phyloP scores from a whole-genome alignment of 192 early-diverging fungal genomes.

The Phycomyces nitens region DNA sequence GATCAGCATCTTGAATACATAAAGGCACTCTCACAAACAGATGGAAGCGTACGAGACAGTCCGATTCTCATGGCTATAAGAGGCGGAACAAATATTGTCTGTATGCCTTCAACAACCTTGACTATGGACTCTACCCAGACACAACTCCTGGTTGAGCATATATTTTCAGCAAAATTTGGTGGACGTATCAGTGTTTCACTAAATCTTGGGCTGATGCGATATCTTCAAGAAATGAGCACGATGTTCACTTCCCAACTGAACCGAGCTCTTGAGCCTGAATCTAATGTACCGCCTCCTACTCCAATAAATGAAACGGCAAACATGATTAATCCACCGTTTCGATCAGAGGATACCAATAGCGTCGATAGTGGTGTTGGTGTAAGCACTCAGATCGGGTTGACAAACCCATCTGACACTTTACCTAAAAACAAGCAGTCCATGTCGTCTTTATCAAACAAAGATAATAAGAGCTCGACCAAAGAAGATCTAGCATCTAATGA shows the following conservation, averaged over 20 bases:
- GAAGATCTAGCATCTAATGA: background rate
- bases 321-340: background rate
- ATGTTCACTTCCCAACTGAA: slow-evolving; percentile 38
- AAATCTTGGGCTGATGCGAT: slow-evolving; percentile 43
- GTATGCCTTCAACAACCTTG: slow-evolving; percentile 37
- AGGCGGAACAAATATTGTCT: slow-evolving; percentile 35
- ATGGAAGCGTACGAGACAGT: background rate
- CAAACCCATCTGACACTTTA: background rate
- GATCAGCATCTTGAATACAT: background rate
- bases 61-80: background rate
- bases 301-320: background rate
- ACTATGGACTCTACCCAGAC: slow-evolving; percentile 36
- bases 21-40: background rate
- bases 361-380: background rate
- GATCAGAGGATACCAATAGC: slow-evolving; percentile 1
- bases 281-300: background rate
- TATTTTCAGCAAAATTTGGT: slow-evolving; percentile 36
- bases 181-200: slow-evolving; percentile 44
- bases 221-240: slow-evolving; percentile 39
- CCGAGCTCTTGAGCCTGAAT: slow-evolving; percentile 16
- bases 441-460: background rate
- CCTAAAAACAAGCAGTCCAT: background rate
- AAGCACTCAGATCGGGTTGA: background rate
- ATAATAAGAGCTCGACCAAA: background rate
- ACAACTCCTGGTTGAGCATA: slow-evolving; percentile 23